Conservation (phyloP, 331 rosid species). For the Saraca asoca region DNA sequence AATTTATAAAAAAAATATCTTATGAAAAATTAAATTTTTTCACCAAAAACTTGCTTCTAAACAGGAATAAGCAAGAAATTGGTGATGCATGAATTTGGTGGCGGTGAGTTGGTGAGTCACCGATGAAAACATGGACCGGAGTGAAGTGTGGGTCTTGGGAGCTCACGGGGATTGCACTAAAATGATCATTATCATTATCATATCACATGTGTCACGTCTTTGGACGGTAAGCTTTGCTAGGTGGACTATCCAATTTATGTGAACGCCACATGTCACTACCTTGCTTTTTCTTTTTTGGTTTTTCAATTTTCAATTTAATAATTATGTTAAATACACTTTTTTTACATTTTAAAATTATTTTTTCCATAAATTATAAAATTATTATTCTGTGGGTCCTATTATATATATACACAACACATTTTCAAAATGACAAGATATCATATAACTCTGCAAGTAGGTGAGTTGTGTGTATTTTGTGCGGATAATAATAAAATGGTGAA, state of each 20-base stretch:
- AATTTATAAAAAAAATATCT: too few species aligned
- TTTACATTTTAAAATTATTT: too few species aligned
- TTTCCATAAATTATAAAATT: too few species aligned
- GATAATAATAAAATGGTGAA: neutral
- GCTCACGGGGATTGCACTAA: conserved; percentile 44
- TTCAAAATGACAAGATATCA: too few species aligned
- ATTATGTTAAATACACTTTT: too few species aligned
- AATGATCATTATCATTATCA: conserved; percentile 8
- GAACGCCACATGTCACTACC: conserved; percentile 34
- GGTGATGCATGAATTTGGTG: neutral
- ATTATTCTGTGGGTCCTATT: too few species aligned
- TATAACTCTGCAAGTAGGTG: too few species aligned
- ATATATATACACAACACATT: too few species aligned
- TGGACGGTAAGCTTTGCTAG: neutral
- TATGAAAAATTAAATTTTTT: too few species aligned
- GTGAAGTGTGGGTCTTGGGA: neutral
- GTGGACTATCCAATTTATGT: conserved; percentile 33
- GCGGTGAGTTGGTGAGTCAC: neutral
- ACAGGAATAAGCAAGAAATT: neutral
- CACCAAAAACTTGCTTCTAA: too few species aligned
- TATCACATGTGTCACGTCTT: conserved; percentile 30
- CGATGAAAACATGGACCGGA: conserved; percentile 8
- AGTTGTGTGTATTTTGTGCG: too few species aligned
- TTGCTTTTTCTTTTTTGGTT: neutral
- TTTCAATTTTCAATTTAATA: too few species aligned